Conservation (phyloP, 768 basidiomycete genomes). For the Leccinellum rugosiceps region DNA sequence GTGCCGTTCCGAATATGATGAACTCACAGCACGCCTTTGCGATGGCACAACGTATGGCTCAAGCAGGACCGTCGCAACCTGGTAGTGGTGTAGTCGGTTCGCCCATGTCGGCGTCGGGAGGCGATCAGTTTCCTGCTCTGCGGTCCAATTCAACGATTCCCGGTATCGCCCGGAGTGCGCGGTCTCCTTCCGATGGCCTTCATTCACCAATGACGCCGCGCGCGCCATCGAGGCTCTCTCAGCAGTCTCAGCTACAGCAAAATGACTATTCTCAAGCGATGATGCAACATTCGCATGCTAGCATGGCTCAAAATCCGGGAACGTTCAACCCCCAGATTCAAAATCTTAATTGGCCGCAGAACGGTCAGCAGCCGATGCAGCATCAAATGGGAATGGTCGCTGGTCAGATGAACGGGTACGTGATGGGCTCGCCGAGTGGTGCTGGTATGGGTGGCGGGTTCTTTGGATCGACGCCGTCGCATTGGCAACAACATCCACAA, state of each 20-base stretch:
- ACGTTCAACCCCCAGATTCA: slow-evolving; percentile 36
- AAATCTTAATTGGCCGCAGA: slow-evolving; percentile 47
- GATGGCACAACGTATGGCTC: slow-evolving; percentile 44
- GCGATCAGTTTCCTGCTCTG: slow-evolving; percentile 45
- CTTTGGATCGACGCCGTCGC: slow-evolving; percentile 25
- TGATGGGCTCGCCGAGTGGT: slow-evolving; percentile 38
- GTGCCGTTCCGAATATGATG: slow-evolving; percentile 29
- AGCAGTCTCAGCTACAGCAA: slow-evolving; percentile 49
- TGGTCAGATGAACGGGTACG: slow-evolving; percentile 35
- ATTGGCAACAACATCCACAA: slow-evolving; percentile 29
- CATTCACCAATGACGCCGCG: slow-evolving; percentile 43
- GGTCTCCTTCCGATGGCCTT: slow-evolving; percentile 68
- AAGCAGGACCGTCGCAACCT: slow-evolving; percentile 37
- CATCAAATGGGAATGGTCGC: slow-evolving; percentile 32
- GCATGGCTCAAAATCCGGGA: slow-evolving; percentile 27
- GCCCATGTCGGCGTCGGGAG: slow-evolving; percentile 40
- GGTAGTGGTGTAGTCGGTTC: slow-evolving; percentile 34
- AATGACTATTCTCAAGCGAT: slow-evolving; percentile 38
- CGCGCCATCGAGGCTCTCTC: slow-evolving; percentile 33
- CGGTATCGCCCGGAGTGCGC: slow-evolving; percentile 70
- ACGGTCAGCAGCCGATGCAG: slow-evolving; percentile 54
- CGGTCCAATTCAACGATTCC: slow-evolving; percentile 63
- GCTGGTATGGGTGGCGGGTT: slow-evolving; percentile 23
- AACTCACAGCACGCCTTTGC: slow-evolving; percentile 33
- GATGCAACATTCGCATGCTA: slow-evolving; percentile 35